Base-by-base conservation (phyloP, 306 rosid genomes). In the Argentina anserina region DNA sequence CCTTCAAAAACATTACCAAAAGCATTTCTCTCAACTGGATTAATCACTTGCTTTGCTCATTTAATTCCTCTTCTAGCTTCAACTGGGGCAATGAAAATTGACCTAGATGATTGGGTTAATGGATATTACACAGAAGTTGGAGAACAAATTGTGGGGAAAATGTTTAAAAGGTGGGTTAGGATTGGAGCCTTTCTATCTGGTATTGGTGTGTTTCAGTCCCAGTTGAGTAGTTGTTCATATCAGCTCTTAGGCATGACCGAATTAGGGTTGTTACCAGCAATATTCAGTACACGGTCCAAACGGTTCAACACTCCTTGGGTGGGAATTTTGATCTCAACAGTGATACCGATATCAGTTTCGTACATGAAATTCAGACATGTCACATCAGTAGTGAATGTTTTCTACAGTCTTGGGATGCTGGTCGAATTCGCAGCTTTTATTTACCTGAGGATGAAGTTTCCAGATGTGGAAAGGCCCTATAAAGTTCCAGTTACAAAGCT, bases 241-340 rank as follows among this genome's bases (percentile, higher is more conserved):
- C 96, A 90, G 55, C 49, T 86, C n/a, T 36, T 71, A 39, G 96
- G 93, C 12, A 90, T 90, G 96, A 88, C 88, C 0, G 92, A 86
- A 9, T 70, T 87, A 7, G 93, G 96, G 6, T 67, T 83, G 26
- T 29, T 90, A 3, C 96, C 93, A 0, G 49, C 20, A 66, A 3
- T 81, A 67, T 87, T 80, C 6, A 86, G 79, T 0, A 26, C 64
- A 11, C 65, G 84, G 20, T 83, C 88, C 1, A 69, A 65, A 36
- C 62, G 74, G 79, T 90, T 88, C 78, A 23, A 67, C 61, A 90
- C 96, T 1, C 96, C 96, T 9, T 87, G 89, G 91, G 74, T 87
- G 25, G 96, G 91, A 12, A 90, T 90, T 47, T 11, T 86, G 76
- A 0, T 82, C 1, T 81, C 91, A 1, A 73, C 88, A 2, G 0